These are phyloP conservation scores for Pseudogymnoascus sp. DNA, from an alignment of 2,329 filamentous ascomycete species.

Conservation along the genomic window DNA sequence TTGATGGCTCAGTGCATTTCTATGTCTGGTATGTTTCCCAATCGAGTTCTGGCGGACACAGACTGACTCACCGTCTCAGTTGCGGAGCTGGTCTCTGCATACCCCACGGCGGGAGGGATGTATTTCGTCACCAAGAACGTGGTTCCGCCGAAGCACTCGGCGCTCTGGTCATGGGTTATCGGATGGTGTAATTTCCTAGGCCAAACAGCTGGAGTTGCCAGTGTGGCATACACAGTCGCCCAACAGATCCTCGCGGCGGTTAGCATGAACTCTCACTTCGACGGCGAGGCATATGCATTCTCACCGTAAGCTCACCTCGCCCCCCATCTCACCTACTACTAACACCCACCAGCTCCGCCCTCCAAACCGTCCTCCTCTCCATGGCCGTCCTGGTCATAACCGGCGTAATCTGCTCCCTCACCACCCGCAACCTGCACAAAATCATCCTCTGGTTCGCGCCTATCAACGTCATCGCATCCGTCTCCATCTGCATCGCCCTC, in stretches of 20 bases:
- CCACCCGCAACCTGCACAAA: slow-evolving; percentile 51
- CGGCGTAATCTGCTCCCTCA: slow-evolving; percentile 56
- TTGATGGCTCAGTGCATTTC: slow-evolving; percentile 59
- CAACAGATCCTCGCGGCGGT: slow-evolving; percentile 57
- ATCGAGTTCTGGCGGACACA: not conserved
- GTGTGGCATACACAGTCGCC: slow-evolving; percentile 55
- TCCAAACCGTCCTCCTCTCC: slow-evolving; percentile 52
- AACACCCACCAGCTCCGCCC: slow-evolving; percentile 39
- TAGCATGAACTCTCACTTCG: slow-evolving; percentile 53
- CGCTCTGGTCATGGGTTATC: slow-evolving; percentile 58
- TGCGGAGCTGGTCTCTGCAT: slow-evolving; percentile 59
- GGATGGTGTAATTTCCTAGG: slow-evolving; percentile 63
- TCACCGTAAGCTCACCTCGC: slow-evolving; percentile 43
- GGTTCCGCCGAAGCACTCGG: slow-evolving; percentile 52
- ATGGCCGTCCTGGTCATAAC: slow-evolving; percentile 47
- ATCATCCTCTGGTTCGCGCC: slow-evolving; percentile 61
- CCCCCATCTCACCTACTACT: not conserved
- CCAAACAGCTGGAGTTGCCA: slow-evolving; percentile 56
- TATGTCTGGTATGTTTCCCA: slow-evolving; percentile 41
- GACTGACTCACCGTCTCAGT: slow-evolving; percentile 32
- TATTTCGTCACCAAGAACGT: slow-evolving; percentile 63
- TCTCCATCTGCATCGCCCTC: slow-evolving; percentile 53
- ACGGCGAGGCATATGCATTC: slow-evolving; percentile 46
- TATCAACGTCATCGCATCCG: slow-evolving; percentile 56
- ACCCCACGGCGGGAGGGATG: slow-evolving; percentile 62